These are phyloP conservation scores for Peterozyma xylosa DNA, from an alignment of 805 yeast species.

Conservation along the genomic window DNA sequence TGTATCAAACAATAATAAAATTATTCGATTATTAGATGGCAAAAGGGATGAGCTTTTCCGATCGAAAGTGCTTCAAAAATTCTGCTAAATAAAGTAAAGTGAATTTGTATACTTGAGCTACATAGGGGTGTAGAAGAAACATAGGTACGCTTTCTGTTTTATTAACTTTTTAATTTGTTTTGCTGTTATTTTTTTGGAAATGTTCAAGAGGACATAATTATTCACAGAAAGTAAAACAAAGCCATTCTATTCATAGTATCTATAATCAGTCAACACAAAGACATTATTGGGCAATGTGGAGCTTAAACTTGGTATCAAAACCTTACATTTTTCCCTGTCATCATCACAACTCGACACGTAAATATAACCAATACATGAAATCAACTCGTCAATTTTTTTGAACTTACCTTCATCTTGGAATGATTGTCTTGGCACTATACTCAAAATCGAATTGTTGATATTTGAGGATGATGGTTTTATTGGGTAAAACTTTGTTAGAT, in stretches of 20 bases:
- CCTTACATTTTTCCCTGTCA: conserved; percentile 53
- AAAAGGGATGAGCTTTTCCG: no score
- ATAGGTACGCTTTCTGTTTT: no score
- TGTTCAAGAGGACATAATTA: no score
- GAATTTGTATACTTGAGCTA: no score
- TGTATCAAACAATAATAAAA: no score
- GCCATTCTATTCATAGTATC: conserved; percentile 63
- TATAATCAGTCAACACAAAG: conserved; percentile 65
- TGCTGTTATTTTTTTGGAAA: no score
- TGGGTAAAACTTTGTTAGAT: conserved; percentile 8
- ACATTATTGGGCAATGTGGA: conserved; percentile 64
- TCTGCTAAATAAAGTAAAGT: no score
- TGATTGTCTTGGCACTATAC: conserved; percentile 21
- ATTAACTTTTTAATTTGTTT: no score
- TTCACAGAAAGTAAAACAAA: no score
- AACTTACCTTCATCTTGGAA: conserved; percentile 23
- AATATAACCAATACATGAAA: conserved; percentile 73
- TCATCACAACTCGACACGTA: conserved; percentile 61
- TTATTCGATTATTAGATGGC: no score
- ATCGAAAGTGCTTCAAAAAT: no score
- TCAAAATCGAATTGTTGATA: conserved; percentile 17
- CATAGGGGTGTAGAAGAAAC: no score
- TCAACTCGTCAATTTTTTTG: conserved; percentile 38
- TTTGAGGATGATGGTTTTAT: conserved; percentile 3
- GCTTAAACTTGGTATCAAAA: conserved; percentile 85